Conservation (phyloP, 352 stramenopile species). For the Plasmopara halstedii region DNA sequence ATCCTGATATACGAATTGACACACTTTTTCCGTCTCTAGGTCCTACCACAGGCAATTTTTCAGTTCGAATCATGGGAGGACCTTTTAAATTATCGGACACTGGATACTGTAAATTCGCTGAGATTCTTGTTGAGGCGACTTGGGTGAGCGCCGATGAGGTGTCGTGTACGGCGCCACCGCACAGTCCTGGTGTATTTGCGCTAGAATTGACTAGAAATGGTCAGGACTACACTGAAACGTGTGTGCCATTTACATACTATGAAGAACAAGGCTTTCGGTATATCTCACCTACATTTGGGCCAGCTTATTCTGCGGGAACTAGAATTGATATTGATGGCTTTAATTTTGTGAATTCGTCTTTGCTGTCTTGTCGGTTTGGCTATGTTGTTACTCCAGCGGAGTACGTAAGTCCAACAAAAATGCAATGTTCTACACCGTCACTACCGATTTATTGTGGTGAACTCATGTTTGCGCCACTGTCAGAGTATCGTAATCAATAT, state of each 20-base stretch:
- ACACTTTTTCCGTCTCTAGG: slow-evolving; percentile 75
- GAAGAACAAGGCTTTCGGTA: slow-evolving; percentile 52
- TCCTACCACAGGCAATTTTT: slow-evolving; percentile 80
- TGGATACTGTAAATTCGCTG: slow-evolving; percentile 84
- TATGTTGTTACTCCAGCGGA: slow-evolving; percentile 65
- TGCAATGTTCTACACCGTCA: slow-evolving; percentile 78
- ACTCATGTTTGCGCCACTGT: slow-evolving; percentile 50
- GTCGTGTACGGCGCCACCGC: slow-evolving; percentile 60
- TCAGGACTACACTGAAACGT: slow-evolving; percentile 83
- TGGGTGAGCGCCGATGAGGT: slow-evolving; percentile 71
- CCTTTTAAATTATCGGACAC: slow-evolving; percentile 66
- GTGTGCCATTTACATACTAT: slow-evolving; percentile 80
- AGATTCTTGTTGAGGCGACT: slow-evolving; percentile 46
- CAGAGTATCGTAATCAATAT: slow-evolving; percentile 59
- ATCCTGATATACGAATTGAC: slow-evolving; percentile 50
- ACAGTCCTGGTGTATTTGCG: slow-evolving; percentile 56
- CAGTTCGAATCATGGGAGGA: slow-evolving; percentile 74
- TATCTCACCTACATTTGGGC: slow-evolving; percentile 86
- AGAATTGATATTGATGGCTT: slow-evolving; percentile 75
- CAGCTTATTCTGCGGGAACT: slow-evolving; percentile 75
- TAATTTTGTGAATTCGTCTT: slow-evolving; percentile 84
- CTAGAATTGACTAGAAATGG: slow-evolving; percentile 88
- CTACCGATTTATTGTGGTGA: slow-evolving; percentile 48
- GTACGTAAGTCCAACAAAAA: slow-evolving; percentile 72
- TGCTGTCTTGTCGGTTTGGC: slow-evolving; percentile 86